Conservation (phyloP, 2,329 filamentous ascomycete species). For the Talaromyces funiculosus region DNA sequence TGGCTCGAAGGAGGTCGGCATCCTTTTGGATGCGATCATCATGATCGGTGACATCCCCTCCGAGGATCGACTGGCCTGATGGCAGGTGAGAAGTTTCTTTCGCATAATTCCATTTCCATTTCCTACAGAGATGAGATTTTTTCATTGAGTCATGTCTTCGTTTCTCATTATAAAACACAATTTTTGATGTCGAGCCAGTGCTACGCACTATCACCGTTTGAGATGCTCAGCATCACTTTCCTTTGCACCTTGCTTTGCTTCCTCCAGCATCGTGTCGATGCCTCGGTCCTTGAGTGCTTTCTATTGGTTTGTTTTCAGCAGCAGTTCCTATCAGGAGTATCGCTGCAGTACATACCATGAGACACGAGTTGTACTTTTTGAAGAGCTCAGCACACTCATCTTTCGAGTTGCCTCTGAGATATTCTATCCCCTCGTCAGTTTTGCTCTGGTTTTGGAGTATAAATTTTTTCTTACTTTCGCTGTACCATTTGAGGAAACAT, state of each 20-base stretch:
- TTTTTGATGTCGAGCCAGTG: neutral
- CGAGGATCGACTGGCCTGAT: neutral
- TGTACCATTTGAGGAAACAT: conserved; percentile 99
- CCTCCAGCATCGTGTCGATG: conserved; percentile 87
- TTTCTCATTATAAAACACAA: conserved; percentile 1
- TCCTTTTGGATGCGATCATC: neutral
- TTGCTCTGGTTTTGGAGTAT: neutral
- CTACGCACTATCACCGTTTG: conserved; percentile 25
- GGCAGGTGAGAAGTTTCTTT: conserved; percentile 4
- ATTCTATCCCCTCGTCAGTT: conserved; percentile 56
- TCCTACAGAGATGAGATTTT: conserved; percentile 1
- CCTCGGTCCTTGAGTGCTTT: conserved; percentile 80
- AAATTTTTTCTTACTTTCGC: conserved; percentile 64
- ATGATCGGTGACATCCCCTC: neutral
- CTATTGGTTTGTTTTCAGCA: conserved; percentile 41
- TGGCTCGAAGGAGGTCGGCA: neutral
- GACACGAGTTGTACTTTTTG: conserved; percentile 78
- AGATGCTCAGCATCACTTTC: conserved; percentile 75
- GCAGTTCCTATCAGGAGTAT: neutral
- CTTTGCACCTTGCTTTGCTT: conserved; percentile 80
- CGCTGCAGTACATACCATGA: conserved; percentile 58
- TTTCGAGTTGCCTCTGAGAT: conserved; percentile 75
- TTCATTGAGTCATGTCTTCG: neutral
- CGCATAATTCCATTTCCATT: neutral
- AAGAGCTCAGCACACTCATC: conserved; percentile 86